Evolutionary conservation across 768 basidiomycete species (phyloP).

Genomic region (Lactifluus pinguis): DNA sequence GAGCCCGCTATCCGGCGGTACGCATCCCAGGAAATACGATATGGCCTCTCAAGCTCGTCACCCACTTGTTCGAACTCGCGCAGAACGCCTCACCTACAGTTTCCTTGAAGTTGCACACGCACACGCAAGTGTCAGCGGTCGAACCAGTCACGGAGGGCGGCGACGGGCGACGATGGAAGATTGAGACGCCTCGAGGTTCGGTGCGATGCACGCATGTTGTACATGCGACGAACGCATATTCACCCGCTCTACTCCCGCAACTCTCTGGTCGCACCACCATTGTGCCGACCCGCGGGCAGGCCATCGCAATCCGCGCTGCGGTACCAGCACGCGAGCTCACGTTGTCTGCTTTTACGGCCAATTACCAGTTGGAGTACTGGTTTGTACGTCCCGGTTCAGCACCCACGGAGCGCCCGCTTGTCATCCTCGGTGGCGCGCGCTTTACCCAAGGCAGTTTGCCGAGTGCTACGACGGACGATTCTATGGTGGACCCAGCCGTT

Average conservation of each 20-base stretch:
- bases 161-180: constrained; percentile 36
- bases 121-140: constrained; percentile 49
- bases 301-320: constrained; percentile 38
- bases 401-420: constrained; percentile 37
- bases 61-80: constrained; percentile 46
- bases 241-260: constrained; percentile 66
- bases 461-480: constrained; percentile 40
- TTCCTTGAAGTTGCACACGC: constrained; percentile 55
- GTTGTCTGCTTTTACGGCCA: constrained; percentile 29
- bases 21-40: constrained; percentile 51
- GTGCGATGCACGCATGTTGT: constrained; percentile 56
- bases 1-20: constrained; percentile 44
- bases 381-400: constrained; percentile 51
- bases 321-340: constrained; percentile 34
- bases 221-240: constrained; percentile 84
- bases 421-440: constrained; percentile 69
- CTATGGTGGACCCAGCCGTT: constrained; percentile 37
- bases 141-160: constrained; percentile 28
- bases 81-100: constrained; percentile 25
- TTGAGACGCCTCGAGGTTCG: constrained; percentile 59
- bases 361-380: constrained; percentile 64
- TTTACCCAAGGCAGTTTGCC: constrained; percentile 37
- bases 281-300: constrained; percentile 66
- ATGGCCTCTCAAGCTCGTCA: constrained; percentile 78
- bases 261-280: constrained; percentile 47